Base-by-base conservation (phyloP, 2,329 filamentous ascomycete species). In the Epichloe typhina region DNA sequence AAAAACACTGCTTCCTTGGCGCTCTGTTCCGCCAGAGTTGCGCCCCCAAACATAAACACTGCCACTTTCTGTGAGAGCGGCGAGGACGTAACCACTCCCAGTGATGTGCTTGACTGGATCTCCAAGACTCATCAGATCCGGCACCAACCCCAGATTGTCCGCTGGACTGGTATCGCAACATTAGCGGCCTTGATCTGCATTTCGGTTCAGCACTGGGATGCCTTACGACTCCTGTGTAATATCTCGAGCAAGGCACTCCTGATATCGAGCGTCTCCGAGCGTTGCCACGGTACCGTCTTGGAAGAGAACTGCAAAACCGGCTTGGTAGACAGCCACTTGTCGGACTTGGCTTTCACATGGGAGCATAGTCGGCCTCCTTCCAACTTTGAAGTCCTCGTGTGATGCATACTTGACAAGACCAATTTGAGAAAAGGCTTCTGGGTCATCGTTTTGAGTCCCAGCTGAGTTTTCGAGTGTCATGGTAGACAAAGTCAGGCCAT, bases 31-130 rank as follows among this genome's bases (percentile, higher is more conserved):
- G 5, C 54, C 53, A 1, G 58, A 50, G 15, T 52, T 33, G 43
- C 60, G 61, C 2, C 82, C 82, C 81, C 82, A 86, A 23, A 76
- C 60, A 58, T 85, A 86, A 2, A 83, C 61, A 52, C 79, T 76
- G 35, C 74, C 69, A 2, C 75, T 76, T 11, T 70, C 65, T 0
- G 79, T 83, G 42, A 85, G 57, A 0, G 80, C 80, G 3, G 76
- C 78, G 2, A 76, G 64, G 3, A 74, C 64, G 58, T 81, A 82
- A 0, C 81, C 80, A 2, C 74, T 74, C 3, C 74, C 74, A 4
- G 69, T 70, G 26, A 86, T 65, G 57, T 76, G 78, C 33, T 58
- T 66, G 46, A 85, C 72, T 12, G 71, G 44, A 66, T 77, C 19
- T 64, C 73, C 52, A 66, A 84, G 66, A 50, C 75, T 71, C 5